phyloP scores from a whole-genome alignment of 805 yeast species.

The Saccharomycopsis fibuligera region DNA sequence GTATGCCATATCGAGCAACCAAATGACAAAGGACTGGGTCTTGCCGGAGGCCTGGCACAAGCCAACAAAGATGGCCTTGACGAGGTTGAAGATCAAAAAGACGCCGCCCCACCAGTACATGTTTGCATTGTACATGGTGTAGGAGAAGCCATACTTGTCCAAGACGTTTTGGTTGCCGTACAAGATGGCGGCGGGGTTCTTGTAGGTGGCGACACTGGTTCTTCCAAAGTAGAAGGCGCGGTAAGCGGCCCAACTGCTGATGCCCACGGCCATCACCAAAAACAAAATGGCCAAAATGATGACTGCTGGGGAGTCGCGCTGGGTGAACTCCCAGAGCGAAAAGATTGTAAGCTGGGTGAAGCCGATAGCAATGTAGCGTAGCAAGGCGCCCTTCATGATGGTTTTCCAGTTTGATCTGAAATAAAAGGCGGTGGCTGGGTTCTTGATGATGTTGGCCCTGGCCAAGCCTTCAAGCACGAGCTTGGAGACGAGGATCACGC shows the following conservation, averaged over 20 bases:
- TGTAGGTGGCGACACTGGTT: slow-evolving; percentile 49
- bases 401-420: slow-evolving; percentile 51
- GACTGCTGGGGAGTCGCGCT: slow-evolving; percentile 81
- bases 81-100: slow-evolving; percentile 49
- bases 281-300: slow-evolving; percentile 73
- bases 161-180: slow-evolving; percentile 72
- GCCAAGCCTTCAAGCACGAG: slow-evolving; percentile 42
- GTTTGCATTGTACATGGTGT: slow-evolving; percentile 79
- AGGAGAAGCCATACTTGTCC: slow-evolving; percentile 80
- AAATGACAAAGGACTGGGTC: slow-evolving; percentile 71
- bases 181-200: slow-evolving; percentile 81
- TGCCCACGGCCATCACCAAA: slow-evolving; percentile 51
- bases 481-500: slow-evolving; percentile 49
- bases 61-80: slow-evolving; percentile 68
- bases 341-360: slow-evolving; percentile 75
- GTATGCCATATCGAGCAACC: slow-evolving; percentile 69
- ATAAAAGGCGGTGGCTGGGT: slow-evolving; percentile 37
- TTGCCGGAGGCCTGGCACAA: slow-evolving; percentile 78
- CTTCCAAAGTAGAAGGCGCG: slow-evolving; percentile 60
- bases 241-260: slow-evolving; percentile 59
- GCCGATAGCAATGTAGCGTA: slow-evolving; percentile 77
- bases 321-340: slow-evolving; percentile 82
- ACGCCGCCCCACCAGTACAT: slow-evolving; percentile 81
- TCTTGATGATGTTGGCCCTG: slow-evolving; percentile 42
- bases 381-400: slow-evolving; percentile 70